Evolutionary conservation across 2,329 filamentous ascomycete species (phyloP), one percentile per base, ranked within the genome.

Genomic region (Ascosphaera aggregata): DNA sequence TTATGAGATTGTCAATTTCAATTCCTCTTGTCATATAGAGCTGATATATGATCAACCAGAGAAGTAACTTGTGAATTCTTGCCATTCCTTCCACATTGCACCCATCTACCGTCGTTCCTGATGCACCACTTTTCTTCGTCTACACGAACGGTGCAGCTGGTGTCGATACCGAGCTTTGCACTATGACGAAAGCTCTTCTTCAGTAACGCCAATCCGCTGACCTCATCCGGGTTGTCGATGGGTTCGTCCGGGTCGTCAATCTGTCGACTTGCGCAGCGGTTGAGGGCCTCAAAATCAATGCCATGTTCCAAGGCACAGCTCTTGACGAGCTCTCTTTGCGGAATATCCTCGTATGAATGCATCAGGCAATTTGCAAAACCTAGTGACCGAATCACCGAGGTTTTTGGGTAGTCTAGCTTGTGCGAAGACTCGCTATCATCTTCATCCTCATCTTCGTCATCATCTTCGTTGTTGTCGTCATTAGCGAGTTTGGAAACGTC

Each of bases 271-370:
- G 81, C 76, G 54, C 89, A 98, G 16, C 76, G 65, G 55, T 95
- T 91, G 40, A 98, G 59, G 45, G 70, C 66, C 18, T 73, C 66
- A 53, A 94, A 82, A 50, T 89, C 76, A 37, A 95, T 74, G 19
- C 81, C 84, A 51, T 93, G 81, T 58, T 95, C 82, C 38, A 93
- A 64, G 2, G 89, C 82, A 54, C 89, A 98, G 52, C 82, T 74
- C 53, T 91, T 69, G 32, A 94, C 68, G 15, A 94, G 67, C n/a
- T 67, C 65, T 38, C 76, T 70, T 24, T 80, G 65, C 2, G 89
- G 86, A 24, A 98, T 93, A 5, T 73, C 58, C 17, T 64, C 40
- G 57, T 85, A 98, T 44, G 84, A 70, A 44, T 67, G 69, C 17
- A 76, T 74, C 41, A 98, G 61, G 60, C 34, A 98, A 69, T 91